Conservation (phyloP, 768 basidiomycete species). For the Lactarius tabidus region DNA sequence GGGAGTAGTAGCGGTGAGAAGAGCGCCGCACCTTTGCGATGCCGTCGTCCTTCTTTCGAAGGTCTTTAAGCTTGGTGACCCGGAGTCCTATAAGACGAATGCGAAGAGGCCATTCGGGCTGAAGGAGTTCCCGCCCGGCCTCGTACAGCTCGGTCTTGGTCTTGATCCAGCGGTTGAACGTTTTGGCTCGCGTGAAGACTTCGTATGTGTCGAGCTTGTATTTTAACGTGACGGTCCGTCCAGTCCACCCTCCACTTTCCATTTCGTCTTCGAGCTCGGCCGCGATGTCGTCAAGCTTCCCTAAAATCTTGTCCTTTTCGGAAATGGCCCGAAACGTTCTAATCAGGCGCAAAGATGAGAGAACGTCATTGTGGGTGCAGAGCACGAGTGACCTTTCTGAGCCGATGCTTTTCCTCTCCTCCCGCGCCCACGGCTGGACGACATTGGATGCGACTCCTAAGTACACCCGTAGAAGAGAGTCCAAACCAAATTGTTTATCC, state of each 20-base stretch:
- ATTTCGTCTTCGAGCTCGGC: conserved; percentile 80
- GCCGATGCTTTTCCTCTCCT: conserved; percentile 90
- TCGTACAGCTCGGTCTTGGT: conserved; percentile 71
- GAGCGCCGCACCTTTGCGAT: conserved; percentile 65
- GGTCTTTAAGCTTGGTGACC: conserved; percentile 84
- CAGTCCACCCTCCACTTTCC: conserved; percentile 73
- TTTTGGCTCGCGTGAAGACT: conserved; percentile 81
- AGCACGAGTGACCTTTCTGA: conserved; percentile 60
- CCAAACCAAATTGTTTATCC: conserved; percentile 82
- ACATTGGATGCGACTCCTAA: conserved; percentile 85
- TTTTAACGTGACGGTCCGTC: conserved; percentile 86
- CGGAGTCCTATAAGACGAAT: conserved; percentile 86
- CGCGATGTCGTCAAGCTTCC: conserved; percentile 78
- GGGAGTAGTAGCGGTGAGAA: background rate
- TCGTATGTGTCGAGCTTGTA: conserved; percentile 91
- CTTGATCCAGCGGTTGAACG: conserved; percentile 69
- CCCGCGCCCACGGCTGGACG: conserved; percentile 69
- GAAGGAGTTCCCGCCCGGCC: conserved; percentile 78
- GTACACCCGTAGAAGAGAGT: conserved; percentile 70
- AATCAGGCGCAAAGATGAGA: background rate
- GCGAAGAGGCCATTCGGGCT: conserved; percentile 73
- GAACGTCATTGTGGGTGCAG: background rate
- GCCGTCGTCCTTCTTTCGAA: conserved; percentile 48
- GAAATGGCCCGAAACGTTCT: conserved; percentile 76
- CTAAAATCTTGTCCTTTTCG: conserved; percentile 61